Base-by-base conservation (phyloP, 176 grass and related monocot genomes). In the Ananas comosus region DNA sequence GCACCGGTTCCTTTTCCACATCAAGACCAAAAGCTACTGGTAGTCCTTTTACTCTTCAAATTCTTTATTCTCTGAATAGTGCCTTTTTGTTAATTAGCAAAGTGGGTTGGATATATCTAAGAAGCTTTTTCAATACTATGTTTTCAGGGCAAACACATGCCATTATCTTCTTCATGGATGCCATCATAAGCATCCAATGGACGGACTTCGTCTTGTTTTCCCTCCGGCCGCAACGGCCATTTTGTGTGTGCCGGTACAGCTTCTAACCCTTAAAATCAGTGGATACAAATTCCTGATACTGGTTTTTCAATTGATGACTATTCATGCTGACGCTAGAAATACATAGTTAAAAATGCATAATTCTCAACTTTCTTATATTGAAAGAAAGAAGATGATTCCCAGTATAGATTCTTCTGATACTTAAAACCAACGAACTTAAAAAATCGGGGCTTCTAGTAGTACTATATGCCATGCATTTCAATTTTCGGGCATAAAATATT, bases 111-210 rank as follows among this genome's bases (percentile, higher is more conserved):
- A 57, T 73, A 23, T 70, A 71, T 65, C 25, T 80, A 50, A 67
- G 3, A 14, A 71, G 11, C 50, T 29, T 73, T 80, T 72, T 65
- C 14, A 80, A 27, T 7, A 61, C 52, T 16, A 71, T 80, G 13
- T 70, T 86, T 42, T 22, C 81, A 96, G 92, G 88, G 66, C 81
- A 22, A 96, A 96, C 85, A 96, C 88, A 12, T 72, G 73, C 18
- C 88, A 96, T 70, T 96, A 91, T 78, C 84, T 96, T 61, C 67
- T 96, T 84, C 92, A 96, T 52, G 92, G 92, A 72, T 96, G 92
- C 81, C 92, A 96, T 71, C 92, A 96, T 70, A 96, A 96, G 76
- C 85, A 96, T 54, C 92, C 92, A 10, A 91, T 96, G 92, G 92
- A 96, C 21, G 85, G 83, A 1, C 88, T 96, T 65, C 82, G 88